phyloP scores from a whole-genome alignment of 2,329 filamentous ascomycete genomes.

The Geoglossum cookeanum region DNA sequence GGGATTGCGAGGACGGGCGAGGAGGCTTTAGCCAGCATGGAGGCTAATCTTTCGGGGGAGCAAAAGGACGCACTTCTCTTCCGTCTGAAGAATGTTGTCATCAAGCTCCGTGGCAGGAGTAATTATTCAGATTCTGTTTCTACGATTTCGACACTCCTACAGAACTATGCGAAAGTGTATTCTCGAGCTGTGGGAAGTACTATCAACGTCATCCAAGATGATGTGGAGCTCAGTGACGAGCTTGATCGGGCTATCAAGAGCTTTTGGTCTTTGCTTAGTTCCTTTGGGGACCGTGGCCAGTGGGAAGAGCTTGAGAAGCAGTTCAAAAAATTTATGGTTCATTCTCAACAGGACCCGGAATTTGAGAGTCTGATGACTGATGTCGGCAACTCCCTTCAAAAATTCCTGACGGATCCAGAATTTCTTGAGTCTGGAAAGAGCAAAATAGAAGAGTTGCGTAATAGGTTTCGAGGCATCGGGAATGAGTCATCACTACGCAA shows the following conservation, averaged over 20 bases:
- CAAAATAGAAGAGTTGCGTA: constrained; percentile 39
- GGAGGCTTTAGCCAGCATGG: constrained; percentile 49
- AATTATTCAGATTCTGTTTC: constrained; percentile 82
- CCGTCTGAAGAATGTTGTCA: constrained; percentile 57
- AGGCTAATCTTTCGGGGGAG: constrained; percentile 51
- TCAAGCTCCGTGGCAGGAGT: constrained; percentile 51
- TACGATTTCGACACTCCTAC: constrained; percentile 53
- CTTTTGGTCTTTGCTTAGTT: constrained; percentile 62
- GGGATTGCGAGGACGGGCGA: constrained; percentile 27
- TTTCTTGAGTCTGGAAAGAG: constrained; percentile 64
- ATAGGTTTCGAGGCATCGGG: constrained; percentile 37
- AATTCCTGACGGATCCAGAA: constrained; percentile 65
- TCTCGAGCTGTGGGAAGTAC: constrained; percentile 53
- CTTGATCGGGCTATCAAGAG: constrained; percentile 58
- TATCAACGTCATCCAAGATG: constrained; percentile 44
- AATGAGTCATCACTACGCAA: constrained; percentile 47
- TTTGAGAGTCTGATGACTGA: constrained; percentile 63
- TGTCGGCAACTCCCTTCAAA: constrained; percentile 54
- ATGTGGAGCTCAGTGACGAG: constrained; percentile 53
- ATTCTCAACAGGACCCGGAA: constrained; percentile 58
- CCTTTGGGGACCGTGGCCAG: constrained; percentile 52
- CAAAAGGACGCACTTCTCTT: constrained; percentile 55
- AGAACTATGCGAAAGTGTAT: constrained; percentile 62
- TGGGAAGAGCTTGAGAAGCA: constrained; percentile 58
- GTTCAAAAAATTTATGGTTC: constrained; percentile 51